phyloP scores from a whole-genome alignment of 1,284 basidiomycete genomes.

The Mrakiaceae sp. region DNA sequence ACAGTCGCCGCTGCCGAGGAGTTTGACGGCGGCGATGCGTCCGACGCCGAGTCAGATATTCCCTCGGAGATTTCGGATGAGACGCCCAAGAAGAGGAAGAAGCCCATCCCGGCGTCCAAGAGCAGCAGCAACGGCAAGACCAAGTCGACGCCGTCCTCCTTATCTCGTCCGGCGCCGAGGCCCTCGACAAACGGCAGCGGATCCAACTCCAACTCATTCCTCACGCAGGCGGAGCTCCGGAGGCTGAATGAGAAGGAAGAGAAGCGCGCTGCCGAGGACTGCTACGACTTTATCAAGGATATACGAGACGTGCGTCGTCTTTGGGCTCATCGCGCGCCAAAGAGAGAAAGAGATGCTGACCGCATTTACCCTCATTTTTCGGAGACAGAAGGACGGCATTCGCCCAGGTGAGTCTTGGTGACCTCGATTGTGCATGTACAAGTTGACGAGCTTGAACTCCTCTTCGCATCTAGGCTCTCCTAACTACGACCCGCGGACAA shows the following conservation, averaged over 20 bases:
- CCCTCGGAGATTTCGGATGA: not conserved
- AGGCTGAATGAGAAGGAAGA: slow-evolving; percentile 64
- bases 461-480: slow-evolving; percentile 38
- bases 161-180: slow-evolving; percentile 12
- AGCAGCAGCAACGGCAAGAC: slow-evolving; percentile 21
- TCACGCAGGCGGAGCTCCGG: slow-evolving; percentile 77
- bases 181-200: slow-evolving; percentile 9
- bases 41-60: not conserved
- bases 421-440: not conserved
- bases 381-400: slow-evolving; percentile 62
- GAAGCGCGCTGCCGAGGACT: slow-evolving; percentile 67
- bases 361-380: not conserved
- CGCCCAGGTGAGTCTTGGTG: slow-evolving; percentile 44
- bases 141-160: slow-evolving; percentile 13
- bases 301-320: slow-evolving; percentile 54
- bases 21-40: slow-evolving; percentile 19
- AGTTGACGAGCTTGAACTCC: not conserved
- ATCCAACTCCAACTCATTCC: slow-evolving; percentile 41
- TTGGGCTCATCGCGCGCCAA: not conserved
- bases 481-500: slow-evolving; percentile 85
- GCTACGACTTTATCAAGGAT: slow-evolving; percentile 71
- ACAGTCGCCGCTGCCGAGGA: slow-evolving; percentile 27
- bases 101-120: slow-evolving; percentile 6
- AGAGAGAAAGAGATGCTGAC: not conserved
- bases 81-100: slow-evolving; percentile 17